These are phyloP conservation scores for Ophiostoma sp. DNA, from an alignment of 2,329 filamentous ascomycete species.

Conservation along the genomic window DNA sequence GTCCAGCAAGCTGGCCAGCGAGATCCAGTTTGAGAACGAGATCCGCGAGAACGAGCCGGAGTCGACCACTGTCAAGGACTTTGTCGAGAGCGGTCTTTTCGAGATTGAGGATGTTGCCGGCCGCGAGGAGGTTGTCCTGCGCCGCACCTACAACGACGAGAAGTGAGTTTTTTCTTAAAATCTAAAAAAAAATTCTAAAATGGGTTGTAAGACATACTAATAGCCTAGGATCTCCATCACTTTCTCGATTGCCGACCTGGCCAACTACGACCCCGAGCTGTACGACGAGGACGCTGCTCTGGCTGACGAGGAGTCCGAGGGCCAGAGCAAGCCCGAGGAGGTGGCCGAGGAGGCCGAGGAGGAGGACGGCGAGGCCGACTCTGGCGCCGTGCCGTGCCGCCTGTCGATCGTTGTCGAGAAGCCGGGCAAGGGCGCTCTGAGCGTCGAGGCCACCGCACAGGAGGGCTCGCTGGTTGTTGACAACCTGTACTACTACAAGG, in stretches of 20 bases:
- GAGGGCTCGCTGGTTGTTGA: slow-evolving; percentile 83
- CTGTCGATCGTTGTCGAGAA: slow-evolving; percentile 88
- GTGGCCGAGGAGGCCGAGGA: slow-evolving; percentile 55
- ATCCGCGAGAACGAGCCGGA: slow-evolving; percentile 67
- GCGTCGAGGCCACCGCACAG: slow-evolving; percentile 79
- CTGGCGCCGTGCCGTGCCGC: slow-evolving; percentile 67
- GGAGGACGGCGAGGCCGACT: slow-evolving; percentile 43
- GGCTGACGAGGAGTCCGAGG: slow-evolving; percentile 48
- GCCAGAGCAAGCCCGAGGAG: slow-evolving; percentile 47
- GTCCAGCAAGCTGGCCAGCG: slow-evolving; percentile 75
- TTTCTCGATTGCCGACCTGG: slow-evolving; percentile 80
- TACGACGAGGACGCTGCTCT: slow-evolving; percentile 52
- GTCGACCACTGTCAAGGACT: slow-evolving; percentile 76
- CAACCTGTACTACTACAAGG: slow-evolving; percentile 81
- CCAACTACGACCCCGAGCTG: slow-evolving; percentile 57
- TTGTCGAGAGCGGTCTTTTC: slow-evolving; percentile 78
- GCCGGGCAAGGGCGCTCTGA: slow-evolving; percentile 74
- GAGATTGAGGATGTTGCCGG: slow-evolving; percentile 76
- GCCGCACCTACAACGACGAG: slow-evolving; percentile 79
- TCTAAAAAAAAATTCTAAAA: not conserved
- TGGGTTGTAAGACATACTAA: slow-evolving; percentile 27
- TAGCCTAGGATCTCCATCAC: slow-evolving; percentile 53
- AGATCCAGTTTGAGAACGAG: slow-evolving; percentile 77
- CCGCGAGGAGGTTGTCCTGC: slow-evolving; percentile 80
- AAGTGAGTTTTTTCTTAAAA: slow-evolving; percentile 36